Percentiles rank a stretch among this genome's conserved stretches.
phyloP scores from a whole-genome alignment of 2,329 filamentous ascomycete genomes.

The Botrytis sinoallii region DNA sequence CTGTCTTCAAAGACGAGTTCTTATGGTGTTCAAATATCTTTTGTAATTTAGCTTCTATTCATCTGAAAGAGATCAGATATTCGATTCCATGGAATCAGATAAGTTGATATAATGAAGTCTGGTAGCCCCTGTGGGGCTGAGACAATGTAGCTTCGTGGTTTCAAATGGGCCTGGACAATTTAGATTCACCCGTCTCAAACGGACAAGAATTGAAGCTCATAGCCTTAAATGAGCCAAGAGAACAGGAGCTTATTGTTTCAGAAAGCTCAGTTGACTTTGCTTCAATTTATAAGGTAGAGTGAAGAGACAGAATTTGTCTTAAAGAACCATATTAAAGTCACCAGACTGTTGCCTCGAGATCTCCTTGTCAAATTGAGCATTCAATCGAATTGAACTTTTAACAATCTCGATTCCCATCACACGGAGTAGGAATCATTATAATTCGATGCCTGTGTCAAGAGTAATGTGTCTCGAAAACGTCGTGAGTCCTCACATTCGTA shows the following conservation, averaged over 20 bases:
- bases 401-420: no score
- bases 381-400: no score
- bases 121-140: no score
- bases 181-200: fast-evolving
- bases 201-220: neutral
- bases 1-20: neutral
- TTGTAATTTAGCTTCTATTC: neutral
- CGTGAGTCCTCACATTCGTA: no score
- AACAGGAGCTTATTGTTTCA: neutral
- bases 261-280: neutral
- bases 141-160: neutral
- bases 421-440: no score
- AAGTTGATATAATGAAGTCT: neutral
- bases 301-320: neutral
- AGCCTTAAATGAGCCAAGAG: fast-evolving
- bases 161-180: neutral
- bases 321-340: neutral
- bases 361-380: no score
- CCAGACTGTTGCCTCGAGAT: neutral
- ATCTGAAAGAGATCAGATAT: neutral
- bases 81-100: fast-evolving
- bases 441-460: no score
- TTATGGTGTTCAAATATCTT: neutral
- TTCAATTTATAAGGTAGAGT: neutral
- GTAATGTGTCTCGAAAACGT: fast-evolving